phyloP scores from a whole-genome alignment of 345 rosid species.

The Brassica carinata region DNA sequence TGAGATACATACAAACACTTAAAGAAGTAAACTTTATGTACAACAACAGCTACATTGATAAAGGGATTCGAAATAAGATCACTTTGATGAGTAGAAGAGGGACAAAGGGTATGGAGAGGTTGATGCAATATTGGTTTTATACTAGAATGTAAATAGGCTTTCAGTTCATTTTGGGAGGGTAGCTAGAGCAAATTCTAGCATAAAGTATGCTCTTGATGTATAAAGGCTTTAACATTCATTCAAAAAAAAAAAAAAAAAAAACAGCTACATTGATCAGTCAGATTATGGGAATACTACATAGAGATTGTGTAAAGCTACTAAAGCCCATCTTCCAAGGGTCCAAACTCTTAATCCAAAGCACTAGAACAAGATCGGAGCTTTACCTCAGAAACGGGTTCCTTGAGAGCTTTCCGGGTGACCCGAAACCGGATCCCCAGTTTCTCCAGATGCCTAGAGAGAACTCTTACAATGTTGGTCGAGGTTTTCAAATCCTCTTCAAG shows the following conservation, averaged over 20 bases:
- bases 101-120: too few relatives aligned
- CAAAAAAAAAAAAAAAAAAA: too few relatives aligned
- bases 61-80: too few relatives aligned
- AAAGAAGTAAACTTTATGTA: slow-evolving; percentile 8
- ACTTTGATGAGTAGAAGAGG: too few relatives aligned
- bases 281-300: neutral
- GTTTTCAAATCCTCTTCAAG: slow-evolving; percentile 82
- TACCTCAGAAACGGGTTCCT: slow-evolving; percentile 87
- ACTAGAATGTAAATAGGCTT: too few relatives aligned
- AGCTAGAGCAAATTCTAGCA: too few relatives aligned
- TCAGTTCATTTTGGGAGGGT: too few relatives aligned
- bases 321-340: neutral
- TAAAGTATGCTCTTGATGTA: neutral
- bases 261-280: slow-evolving; percentile 2
- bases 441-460: slow-evolving; percentile 84
- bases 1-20: neutral
- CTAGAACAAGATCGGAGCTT: neutral
- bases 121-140: too few relatives aligned
- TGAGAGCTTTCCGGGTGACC: slow-evolving; percentile 69
- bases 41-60: neutral
- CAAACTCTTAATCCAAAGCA: too few relatives aligned
- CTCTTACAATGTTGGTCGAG: slow-evolving; percentile 61
- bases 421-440: slow-evolving; percentile 89
- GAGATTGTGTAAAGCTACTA: neutral
- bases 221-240: too few relatives aligned